Evolutionary conservation across 441 rosid species (phyloP), one percentile per base, ranked within the genome.

Genomic region (Pelargonium fulgidum): DNA sequence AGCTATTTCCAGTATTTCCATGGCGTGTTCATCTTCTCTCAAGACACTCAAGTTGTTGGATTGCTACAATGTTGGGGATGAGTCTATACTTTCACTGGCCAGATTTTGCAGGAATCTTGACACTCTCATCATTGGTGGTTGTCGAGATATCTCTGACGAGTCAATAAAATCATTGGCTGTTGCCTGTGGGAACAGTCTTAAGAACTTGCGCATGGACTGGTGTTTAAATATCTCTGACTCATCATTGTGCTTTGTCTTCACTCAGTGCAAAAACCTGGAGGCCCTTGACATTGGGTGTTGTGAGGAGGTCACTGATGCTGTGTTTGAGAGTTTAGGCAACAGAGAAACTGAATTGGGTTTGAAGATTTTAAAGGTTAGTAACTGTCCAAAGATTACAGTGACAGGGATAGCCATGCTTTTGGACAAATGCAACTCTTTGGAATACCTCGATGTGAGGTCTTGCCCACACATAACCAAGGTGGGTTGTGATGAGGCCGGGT

Each of bases 281-380:
- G 92, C 89, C 73, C 92, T 91, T 59, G 97, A 89, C 75, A 80
- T 91, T 10, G 91, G 95, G 12, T 93, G 96, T 87, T 93, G 97
- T 14, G 93, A 83, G 81, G 87, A 83, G 83, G 81, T 91, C 24
- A 86, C 99, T 12, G 95, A 89, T 80, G 81, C 77, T 70, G 88
- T 85, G 42, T 91, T 93, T 65, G 75, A 58, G 47, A 80, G 73
- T 75, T 72, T 89, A 59, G 85, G 78, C 68, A 72, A 72, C 10
- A 54, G 68, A 0, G 81, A 77, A 24, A 72, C 62, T 33, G 76
- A 75, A 72, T 71, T 84, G 76, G 65, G 79, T 42, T 77, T 93
- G 84, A 93, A 84, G 84, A 67, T 87, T 85, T 71, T 91, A 72
- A 91, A 88, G 80, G 81, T 87, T 66, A 85, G 91, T 68, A 88